Conservation (phyloP, 2,329 filamentous ascomycete species). For the Cytospora piceae region DNA sequence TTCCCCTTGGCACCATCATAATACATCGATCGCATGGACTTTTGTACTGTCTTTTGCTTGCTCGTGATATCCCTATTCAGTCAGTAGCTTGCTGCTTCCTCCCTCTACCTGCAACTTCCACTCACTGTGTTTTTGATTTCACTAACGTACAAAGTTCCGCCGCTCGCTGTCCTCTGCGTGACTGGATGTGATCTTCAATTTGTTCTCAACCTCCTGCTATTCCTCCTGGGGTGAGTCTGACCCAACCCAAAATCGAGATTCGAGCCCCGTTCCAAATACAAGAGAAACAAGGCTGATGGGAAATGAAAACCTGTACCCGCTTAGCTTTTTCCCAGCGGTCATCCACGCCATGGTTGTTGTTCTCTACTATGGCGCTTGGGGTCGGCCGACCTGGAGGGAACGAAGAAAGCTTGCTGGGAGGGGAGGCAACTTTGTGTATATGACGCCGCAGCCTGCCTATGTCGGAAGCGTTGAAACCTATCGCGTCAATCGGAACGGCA, state of each 20-base stretch:
- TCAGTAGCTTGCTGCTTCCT: not conserved
- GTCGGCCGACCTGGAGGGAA: constrained; percentile 3
- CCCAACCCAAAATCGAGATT: not conserved
- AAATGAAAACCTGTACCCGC: not conserved
- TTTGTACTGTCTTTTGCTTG: not conserved
- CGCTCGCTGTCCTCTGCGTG: constrained; percentile 65
- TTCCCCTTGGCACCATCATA: not conserved
- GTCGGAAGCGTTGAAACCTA: not conserved
- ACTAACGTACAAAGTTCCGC: constrained; percentile 57
- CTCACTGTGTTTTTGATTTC: not conserved
- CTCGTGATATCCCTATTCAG: not conserved
- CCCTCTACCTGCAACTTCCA: not conserved
- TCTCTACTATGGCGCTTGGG: constrained; percentile 5
- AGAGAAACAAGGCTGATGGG: not conserved
- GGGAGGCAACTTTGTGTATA: not conserved
- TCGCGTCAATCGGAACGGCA: not conserved
- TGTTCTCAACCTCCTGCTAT: constrained; percentile 68
- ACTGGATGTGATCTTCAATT: constrained; percentile 68
- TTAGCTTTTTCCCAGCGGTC: not conserved
- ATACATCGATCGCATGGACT: not conserved
- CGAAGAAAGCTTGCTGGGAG: not conserved
- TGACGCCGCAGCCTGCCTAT: not conserved
- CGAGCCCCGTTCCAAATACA: not conserved
- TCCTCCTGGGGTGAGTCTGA: constrained; percentile 50
- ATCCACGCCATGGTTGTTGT: constrained; percentile 18